These are phyloP conservation scores for Westerdykella aurantiaca DNA, from an alignment of 2,329 filamentous ascomycete species.

Conservation along the genomic window DNA sequence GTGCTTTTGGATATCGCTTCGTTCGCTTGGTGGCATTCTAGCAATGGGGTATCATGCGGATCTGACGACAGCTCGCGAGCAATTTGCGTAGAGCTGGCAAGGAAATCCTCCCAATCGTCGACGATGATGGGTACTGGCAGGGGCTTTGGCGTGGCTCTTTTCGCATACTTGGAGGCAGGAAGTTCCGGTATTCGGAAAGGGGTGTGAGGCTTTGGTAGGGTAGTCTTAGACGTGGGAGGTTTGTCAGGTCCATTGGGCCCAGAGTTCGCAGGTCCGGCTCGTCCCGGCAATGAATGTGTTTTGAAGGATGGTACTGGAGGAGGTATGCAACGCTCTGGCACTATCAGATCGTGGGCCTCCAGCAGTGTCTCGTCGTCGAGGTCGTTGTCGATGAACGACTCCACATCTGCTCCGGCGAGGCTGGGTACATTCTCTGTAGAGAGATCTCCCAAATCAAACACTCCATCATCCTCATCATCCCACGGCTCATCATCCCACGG, in stretches of 20 bases:
- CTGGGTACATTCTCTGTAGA: not conserved
- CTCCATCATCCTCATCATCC: slow-evolving; percentile 9
- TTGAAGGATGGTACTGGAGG: slow-evolving; percentile 16
- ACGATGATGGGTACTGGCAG: not conserved
- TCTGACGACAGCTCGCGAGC: slow-evolving; percentile 30
- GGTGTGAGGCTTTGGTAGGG: not conserved
- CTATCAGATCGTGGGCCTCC: slow-evolving; percentile 6
- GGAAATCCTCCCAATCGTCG: slow-evolving; percentile 37
- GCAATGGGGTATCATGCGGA: too few relatives aligned
- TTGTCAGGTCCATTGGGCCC: slow-evolving; percentile 13
- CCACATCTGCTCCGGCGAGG: slow-evolving; percentile 4
- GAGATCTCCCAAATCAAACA: not conserved
- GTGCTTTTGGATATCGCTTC: too few relatives aligned
- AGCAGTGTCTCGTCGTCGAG: slow-evolving; percentile 31
- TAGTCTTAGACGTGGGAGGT: not conserved
- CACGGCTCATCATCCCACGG: slow-evolving; percentile 30
- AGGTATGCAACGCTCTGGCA: too few relatives aligned
- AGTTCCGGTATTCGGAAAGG: too few relatives aligned
- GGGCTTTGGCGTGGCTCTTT: not conserved
- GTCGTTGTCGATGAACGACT: slow-evolving; percentile 23
- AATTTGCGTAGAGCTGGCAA: slow-evolving; percentile 44
- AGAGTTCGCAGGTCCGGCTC: slow-evolving; percentile 22
- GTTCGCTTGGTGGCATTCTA: too few relatives aligned
- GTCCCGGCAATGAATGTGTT: slow-evolving; percentile 8
- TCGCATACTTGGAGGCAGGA: too few relatives aligned